Percentiles rank a stretch among this genome's conserved stretches.
Evolutionary conservation across 2,329 filamentous ascomycete genomes (phyloP).

Genomic region (Akanthomyces muscarius): DNA sequence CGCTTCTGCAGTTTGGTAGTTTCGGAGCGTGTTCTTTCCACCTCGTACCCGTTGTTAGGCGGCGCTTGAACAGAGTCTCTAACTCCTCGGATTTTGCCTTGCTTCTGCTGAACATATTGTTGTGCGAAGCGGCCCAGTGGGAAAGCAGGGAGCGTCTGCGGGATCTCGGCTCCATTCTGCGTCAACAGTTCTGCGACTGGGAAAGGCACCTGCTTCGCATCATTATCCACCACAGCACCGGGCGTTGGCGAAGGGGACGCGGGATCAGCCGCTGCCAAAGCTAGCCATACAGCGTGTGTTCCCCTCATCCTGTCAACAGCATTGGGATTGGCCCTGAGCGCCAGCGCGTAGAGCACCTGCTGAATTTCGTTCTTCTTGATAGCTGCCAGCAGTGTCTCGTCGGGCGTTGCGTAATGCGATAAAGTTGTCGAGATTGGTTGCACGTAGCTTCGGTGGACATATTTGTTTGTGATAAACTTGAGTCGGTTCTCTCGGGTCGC

Average conservation of each 20-base stretch:
- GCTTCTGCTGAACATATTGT: slow-evolving; percentile 79
- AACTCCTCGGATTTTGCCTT: slow-evolving; percentile 44
- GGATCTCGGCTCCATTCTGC: slow-evolving; percentile 91
- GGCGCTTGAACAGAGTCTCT: slow-evolving; percentile 60
- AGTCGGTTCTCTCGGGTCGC: slow-evolving; percentile 86
- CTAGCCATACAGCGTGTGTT: slow-evolving; percentile 86
- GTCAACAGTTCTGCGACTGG: slow-evolving; percentile 85
- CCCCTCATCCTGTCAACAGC: slow-evolving; percentile 78
- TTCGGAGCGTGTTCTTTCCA: slow-evolving; percentile 55
- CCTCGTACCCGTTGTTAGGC: slow-evolving; percentile 41
- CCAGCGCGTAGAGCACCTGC: slow-evolving; percentile 85
- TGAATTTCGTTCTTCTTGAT: slow-evolving; percentile 97
- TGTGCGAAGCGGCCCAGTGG: slow-evolving; percentile 77
- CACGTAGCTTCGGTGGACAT: slow-evolving; percentile 78
- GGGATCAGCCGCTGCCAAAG: slow-evolving; percentile 87
- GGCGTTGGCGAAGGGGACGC: slow-evolving; percentile 62
- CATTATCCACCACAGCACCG: slow-evolving; percentile 39
- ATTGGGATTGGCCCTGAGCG: slow-evolving; percentile 83
- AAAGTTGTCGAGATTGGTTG: slow-evolving; percentile 71
- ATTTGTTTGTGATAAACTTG: slow-evolving; percentile 94
- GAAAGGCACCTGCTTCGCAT: slow-evolving; percentile 63
- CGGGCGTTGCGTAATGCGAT: slow-evolving; percentile 71
- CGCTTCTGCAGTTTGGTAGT: slow-evolving; percentile 67
- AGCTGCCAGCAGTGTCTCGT: slow-evolving; percentile 84
- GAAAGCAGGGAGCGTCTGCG: slow-evolving; percentile 69